These are phyloP conservation scores for Cyclotella baltica DNA, from an alignment of 108 stramenopile species.

Conservation along the genomic window DNA sequence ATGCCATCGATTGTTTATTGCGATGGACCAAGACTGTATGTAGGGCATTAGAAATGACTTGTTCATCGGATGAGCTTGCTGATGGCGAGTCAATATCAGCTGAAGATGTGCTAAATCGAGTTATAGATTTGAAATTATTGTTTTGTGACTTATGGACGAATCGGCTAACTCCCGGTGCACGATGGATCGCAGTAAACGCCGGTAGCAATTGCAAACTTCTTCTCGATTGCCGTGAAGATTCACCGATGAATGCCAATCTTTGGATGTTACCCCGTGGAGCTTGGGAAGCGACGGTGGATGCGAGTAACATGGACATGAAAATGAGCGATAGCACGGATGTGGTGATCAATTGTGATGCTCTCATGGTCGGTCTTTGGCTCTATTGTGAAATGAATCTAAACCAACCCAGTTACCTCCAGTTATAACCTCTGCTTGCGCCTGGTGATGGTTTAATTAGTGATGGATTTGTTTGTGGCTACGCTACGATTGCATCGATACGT, in stretches of 20 bases:
- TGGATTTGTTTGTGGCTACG: no score
- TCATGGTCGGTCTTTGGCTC: not conserved
- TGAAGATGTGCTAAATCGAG: constrained; percentile 2
- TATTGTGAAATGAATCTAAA: not conserved
- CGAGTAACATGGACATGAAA: not conserved
- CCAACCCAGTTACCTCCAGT: no score
- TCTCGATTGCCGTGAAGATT: not conserved
- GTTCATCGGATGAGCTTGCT: not conserved
- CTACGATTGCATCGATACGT: no score
- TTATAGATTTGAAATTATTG: not conserved
- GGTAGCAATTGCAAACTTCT: not conserved
- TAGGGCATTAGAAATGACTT: constrained; percentile 7
- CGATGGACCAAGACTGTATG: constrained; percentile 70
- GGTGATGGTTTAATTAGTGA: no score
- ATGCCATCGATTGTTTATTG: constrained; percentile 73
- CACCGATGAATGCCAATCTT: no score
- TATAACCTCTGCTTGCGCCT: no score
- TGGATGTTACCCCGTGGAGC: not conserved
- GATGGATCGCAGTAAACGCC: not conserved
- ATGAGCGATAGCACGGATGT: not conserved
- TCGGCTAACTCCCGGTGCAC: no score
- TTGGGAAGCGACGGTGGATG: not conserved
- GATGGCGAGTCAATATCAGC: not conserved
- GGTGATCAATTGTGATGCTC: not conserved
- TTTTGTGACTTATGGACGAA: not conserved